Conservation (phyloP, 352 stramenopile species). For the Phytophthora cactorum region DNA sequence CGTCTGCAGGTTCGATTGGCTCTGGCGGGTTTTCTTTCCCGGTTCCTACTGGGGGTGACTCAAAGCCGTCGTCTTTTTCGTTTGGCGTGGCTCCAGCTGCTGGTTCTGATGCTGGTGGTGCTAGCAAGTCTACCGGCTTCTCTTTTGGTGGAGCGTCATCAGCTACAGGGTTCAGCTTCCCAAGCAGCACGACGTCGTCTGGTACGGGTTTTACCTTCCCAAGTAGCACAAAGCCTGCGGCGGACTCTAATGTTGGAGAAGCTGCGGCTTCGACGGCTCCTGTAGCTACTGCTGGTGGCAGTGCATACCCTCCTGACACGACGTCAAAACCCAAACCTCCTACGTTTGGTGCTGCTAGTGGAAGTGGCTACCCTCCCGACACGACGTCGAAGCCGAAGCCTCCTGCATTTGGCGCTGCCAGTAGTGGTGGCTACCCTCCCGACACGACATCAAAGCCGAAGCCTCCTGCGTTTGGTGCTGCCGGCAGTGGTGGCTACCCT, state of each 20-base stretch:
- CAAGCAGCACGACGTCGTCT: conserved; percentile 6
- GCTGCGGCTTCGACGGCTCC: conserved; percentile 7
- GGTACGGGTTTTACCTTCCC: conserved; percentile 29
- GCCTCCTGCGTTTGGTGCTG: no score
- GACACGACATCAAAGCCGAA: conserved; percentile 9
- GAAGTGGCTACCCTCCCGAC: conserved; percentile 6
- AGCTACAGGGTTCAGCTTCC: conserved; percentile 11
- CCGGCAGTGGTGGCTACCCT: no score
- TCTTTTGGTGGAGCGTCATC: conserved; percentile 25
- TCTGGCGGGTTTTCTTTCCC: conserved; percentile 51
- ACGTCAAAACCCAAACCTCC: conserved; percentile 22
- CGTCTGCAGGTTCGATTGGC: conserved; percentile 40
- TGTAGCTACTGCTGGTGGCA: conserved; percentile 1
- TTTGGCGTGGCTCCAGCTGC: conserved; percentile 35
- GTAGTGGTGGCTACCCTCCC: conserved; percentile 1
- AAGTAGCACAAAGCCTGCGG: conserved; percentile 14
- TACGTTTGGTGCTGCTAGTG: background rate
- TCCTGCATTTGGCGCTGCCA: conserved; percentile 27
- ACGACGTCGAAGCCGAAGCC: conserved; percentile 14
- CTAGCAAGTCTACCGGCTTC: conserved; percentile 29
- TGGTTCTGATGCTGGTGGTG: background rate
- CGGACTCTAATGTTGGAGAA: conserved; percentile 15
- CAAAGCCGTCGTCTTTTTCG: conserved; percentile 43
- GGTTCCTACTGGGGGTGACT: conserved; percentile 11
- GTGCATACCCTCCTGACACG: conserved; percentile 19